phyloP scores from a whole-genome alignment of 2,329 filamentous ascomycete genomes.

The Claviceps sp. region DNA sequence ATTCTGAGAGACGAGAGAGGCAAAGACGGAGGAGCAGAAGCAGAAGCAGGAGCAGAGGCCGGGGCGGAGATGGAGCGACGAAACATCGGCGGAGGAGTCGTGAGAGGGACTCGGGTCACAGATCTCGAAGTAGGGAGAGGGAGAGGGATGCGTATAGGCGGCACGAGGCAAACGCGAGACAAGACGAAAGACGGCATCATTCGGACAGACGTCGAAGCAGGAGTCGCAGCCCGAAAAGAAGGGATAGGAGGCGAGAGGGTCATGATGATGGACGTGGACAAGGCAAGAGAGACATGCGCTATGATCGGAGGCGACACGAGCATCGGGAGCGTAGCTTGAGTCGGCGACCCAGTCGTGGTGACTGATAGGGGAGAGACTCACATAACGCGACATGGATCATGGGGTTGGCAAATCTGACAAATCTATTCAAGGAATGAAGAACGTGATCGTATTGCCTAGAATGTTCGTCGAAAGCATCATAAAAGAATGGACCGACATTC shows the following conservation, averaged over 20 bases:
- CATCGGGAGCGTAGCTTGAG: constrained; percentile 6
- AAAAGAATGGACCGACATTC: neutral
- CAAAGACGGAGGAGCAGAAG: constrained; percentile 21
- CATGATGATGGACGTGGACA: constrained; percentile 1
- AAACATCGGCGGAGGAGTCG: constrained; percentile 16
- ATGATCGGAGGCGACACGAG: constrained; percentile 10
- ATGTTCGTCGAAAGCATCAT: neutral
- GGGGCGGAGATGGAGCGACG: constrained; percentile 17
- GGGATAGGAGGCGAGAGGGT: constrained; percentile 12
- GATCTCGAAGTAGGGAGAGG: constrained; percentile 8
- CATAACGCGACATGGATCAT: neutral
- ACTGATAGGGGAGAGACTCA: neutral
- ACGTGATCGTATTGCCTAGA: no score
- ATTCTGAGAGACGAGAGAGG: constrained; percentile 18
- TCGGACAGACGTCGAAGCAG: constrained; percentile 2
- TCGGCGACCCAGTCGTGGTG: neutral
- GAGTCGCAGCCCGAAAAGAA: constrained; percentile 3
- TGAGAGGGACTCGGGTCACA: constrained; percentile 6
- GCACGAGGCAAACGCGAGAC: neutral
- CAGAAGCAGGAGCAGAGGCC: constrained; percentile 14
- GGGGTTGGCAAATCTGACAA: neutral
- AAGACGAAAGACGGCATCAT: constrained; percentile 4
- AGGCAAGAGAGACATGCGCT: constrained; percentile 10
- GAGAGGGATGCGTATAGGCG: constrained; percentile 8
- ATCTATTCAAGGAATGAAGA: no score